phyloP scores from a whole-genome alignment of 257 asterid genomes.

The Nicotiana attenuata region DNA sequence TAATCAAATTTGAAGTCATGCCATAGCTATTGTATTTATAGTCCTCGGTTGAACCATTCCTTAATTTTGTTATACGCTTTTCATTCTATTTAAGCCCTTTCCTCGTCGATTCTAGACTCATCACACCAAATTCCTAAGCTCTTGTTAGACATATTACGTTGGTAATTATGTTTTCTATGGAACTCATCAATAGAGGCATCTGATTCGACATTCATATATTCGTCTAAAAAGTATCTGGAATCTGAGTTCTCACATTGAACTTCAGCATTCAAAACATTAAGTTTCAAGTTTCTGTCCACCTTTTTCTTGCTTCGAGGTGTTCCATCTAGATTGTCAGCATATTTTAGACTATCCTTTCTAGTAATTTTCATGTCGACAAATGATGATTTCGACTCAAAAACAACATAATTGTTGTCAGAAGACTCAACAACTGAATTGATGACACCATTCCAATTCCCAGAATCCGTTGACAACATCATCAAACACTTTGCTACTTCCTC shows the following conservation, averaged over 20 bases:
- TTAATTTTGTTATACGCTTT: slow-evolving; percentile 28
- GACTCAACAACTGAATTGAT: slow-evolving; percentile 74
- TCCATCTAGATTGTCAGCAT: slow-evolving; percentile 17
- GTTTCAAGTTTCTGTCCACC: slow-evolving; percentile 30
- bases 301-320: slow-evolving; percentile 20
- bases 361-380: slow-evolving; percentile 49
- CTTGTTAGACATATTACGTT: slow-evolving; percentile 19
- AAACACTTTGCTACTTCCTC: slow-evolving; percentile 78
- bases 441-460: slow-evolving; percentile 43
- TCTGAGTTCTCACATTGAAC: slow-evolving; percentile 56
- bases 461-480: slow-evolving; percentile 82
- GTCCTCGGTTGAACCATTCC: slow-evolving; percentile 19
- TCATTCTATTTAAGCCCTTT: slow-evolving; percentile 26
- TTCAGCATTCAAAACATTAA: slow-evolving; percentile 28
- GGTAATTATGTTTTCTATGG: slow-evolving; percentile 19
- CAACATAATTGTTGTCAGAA: slow-evolving; percentile 80
- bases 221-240: slow-evolving; percentile 85
- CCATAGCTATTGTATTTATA: slow-evolving; percentile 23
- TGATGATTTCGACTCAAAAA: slow-evolving; percentile 69
- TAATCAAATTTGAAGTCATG: slow-evolving; percentile 20
- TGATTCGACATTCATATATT: slow-evolving; percentile 60
- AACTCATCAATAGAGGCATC: slow-evolving; percentile 55
- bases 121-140: slow-evolving; percentile 23
- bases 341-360: slow-evolving; percentile 20
- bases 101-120: slow-evolving; percentile 26